phyloP scores from a whole-genome alignment of 257 asterid genomes.

The Plantago ovata region DNA sequence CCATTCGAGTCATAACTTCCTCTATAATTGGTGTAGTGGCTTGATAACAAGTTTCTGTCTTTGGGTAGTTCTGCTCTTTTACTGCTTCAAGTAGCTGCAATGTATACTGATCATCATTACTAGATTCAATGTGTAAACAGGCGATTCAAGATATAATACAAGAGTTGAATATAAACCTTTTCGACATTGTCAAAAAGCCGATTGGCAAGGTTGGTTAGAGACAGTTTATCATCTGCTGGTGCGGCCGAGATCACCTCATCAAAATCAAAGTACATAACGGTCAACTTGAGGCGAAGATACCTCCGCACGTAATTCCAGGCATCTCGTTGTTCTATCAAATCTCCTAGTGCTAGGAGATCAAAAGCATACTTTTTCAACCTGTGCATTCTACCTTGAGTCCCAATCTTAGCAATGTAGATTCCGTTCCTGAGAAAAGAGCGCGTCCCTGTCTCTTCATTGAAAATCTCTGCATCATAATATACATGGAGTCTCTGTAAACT shows the following conservation, averaged over 20 bases:
- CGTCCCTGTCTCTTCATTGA: constrained; percentile 66
- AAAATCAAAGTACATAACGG: constrained; percentile 76
- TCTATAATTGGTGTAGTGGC: constrained; percentile 52
- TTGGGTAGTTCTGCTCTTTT: constrained; percentile 39
- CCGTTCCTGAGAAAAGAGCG: constrained; percentile 55
- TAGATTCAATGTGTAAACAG: background rate
- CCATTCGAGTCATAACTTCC: constrained; percentile 71
- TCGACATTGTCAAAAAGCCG: constrained; percentile 72
- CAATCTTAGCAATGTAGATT: constrained; percentile 58
- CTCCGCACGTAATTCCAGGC: constrained; percentile 65
- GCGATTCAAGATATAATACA: background rate
- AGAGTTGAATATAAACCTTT: constrained; percentile 33
- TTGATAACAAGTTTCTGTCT: constrained; percentile 41
- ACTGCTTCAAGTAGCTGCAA: constrained; percentile 63
- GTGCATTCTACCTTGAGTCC: constrained; percentile 53
- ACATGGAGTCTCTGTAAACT: background rate
- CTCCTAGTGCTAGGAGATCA: constrained; percentile 76
- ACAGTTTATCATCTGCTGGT: constrained; percentile 40
- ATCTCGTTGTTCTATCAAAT: constrained; percentile 59
- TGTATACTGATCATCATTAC: background rate
- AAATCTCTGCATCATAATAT: constrained; percentile 36
- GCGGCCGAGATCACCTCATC: constrained; percentile 71
- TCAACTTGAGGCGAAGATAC: constrained; percentile 57
- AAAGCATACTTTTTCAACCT: constrained; percentile 71
- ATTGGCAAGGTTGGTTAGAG: constrained; percentile 66